Conservation (phyloP, 176 grass and related monocot species). For the Paspalum notatum region DNA sequence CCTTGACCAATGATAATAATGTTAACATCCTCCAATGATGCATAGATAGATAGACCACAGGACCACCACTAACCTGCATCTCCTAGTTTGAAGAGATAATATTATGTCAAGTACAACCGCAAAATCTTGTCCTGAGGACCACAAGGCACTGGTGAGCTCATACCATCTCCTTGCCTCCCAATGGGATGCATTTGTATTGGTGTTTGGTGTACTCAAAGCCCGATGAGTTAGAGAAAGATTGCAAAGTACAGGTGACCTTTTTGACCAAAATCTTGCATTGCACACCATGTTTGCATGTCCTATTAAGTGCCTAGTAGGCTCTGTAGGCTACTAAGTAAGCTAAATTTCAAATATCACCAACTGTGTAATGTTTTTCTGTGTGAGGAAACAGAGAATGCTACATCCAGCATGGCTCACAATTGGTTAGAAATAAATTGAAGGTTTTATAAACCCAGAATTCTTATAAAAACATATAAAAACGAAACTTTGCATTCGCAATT, state of each 20-base stretch:
- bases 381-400: background rate
- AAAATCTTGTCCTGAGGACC: conserved; percentile 60
- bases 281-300: conserved; percentile 27
- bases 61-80: conserved; percentile 7
- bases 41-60: conserved; percentile 27
- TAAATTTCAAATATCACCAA: background rate
- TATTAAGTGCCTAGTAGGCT: background rate
- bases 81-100: conserved; percentile 33
- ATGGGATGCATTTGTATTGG: conserved; percentile 48
- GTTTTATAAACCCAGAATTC: background rate
- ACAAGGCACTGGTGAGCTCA: conserved; percentile 50
- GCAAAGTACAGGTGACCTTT: conserved; percentile 16
- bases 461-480: background rate
- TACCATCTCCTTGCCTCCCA: conserved; percentile 46
- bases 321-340: conserved; percentile 12
- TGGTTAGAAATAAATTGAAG: background rate
- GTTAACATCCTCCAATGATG: conserved; percentile 45
- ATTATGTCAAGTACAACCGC: conserved; percentile 33
- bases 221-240: conserved; percentile 22
- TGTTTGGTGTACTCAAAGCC: conserved; percentile 41
- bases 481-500: background rate
- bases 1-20: conserved; percentile 54
- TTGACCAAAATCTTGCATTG: conserved; percentile 17
- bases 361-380: background rate
- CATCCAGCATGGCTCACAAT: background rate